Evolutionary conservation across 2,329 filamentous ascomycete genomes (phyloP), one percentile per base, ranked within the genome.

Genomic region (Orbilia blumenaviensis): DNA sequence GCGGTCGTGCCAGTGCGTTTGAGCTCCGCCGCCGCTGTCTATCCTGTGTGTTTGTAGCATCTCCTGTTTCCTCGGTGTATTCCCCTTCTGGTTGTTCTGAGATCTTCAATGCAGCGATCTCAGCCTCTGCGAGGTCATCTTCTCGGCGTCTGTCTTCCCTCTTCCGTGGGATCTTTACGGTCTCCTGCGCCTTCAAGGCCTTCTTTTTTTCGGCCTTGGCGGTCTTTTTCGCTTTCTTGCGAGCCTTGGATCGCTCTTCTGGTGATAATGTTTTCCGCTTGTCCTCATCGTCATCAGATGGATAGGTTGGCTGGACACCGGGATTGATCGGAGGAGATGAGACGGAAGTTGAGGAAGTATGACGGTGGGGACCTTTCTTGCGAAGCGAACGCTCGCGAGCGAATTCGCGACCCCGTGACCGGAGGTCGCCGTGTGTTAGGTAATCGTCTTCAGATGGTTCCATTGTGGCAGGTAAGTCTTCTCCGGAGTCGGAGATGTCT

Each of bases 401-500:
- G 72, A 61, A 60, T 27, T 76, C 72, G 34, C 72, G 72, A 16
- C 64, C 58, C 18, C 64, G 64, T 9, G 72, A 76, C 25, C 72
- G 72, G 60, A 76, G 72, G 60, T 76, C 72, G 21, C 72, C 72
- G 38, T 76, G 72, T 25, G 72, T 76, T 10, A 76, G 41, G 27
- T 66, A 76, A 50, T 76, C 64, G 12, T 50, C 60, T 42, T 76
- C 72, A 32, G 72, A 69, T 29, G 72, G 58, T 50, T 76, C 72
- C 72, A 76, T 76, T 32, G 63, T 64, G 27, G 62, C 38, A 34
- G 72, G 72, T 10, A 48, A 58, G 38, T 64, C 64, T 23, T 76
- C 72, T 32, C 72, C 72, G n/a, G 72, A 76, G 58, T 76, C 72
- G 72, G 72, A 76, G 38, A 76, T 66, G 50, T 76, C 72, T 41